A percentile compares a stretch with the other conserved stretches of the same genome.
Conservation (phyloP, 805 yeast species). For the Candida sanyiensis region DNA sequence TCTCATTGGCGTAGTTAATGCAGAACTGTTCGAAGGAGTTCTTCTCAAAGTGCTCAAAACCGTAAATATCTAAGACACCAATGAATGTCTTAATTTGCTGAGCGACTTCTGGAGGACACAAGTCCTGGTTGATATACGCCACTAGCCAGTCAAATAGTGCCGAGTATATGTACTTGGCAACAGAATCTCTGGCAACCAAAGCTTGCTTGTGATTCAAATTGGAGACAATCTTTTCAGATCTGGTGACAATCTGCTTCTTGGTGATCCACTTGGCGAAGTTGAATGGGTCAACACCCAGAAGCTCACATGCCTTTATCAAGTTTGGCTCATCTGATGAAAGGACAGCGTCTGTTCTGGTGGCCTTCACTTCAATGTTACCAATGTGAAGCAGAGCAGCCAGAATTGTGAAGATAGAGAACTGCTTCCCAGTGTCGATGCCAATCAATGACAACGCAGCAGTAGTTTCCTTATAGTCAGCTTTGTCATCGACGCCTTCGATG, state of each 20-base stretch:
- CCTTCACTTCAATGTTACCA: constrained; percentile 85
- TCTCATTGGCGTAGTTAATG: constrained; percentile 94
- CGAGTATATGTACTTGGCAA: constrained; percentile 88
- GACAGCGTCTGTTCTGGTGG: constrained; percentile 78
- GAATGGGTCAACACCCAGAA: constrained; percentile 71
- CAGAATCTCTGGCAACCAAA: constrained; percentile 90
- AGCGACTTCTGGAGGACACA: constrained; percentile 68
- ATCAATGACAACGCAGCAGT: constrained; percentile 71
- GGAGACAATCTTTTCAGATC: constrained; percentile 86
- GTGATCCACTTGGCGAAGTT: constrained; percentile 85
- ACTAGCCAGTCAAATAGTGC: constrained; percentile 95
- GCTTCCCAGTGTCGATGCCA: constrained; percentile 59
- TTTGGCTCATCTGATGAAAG: constrained; percentile 84
- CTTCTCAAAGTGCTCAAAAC: constrained; percentile 91
- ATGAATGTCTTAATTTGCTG: constrained; percentile 64
- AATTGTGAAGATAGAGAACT: constrained; percentile 64
- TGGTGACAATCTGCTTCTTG: constrained; percentile 87
- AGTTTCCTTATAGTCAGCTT: constrained; percentile 69
- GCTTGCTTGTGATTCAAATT: constrained; percentile 82
- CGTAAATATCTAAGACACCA: constrained; percentile 96
- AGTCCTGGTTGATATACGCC: constrained; percentile 69
- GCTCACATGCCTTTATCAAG: constrained; percentile 72
- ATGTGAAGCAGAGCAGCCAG: constrained; percentile 87
- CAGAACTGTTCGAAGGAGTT: constrained; percentile 97
- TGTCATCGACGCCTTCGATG: constrained; percentile 79